phyloP scores from a whole-genome alignment of 805 yeast species.

The Clavispora santaluciae region DNA sequence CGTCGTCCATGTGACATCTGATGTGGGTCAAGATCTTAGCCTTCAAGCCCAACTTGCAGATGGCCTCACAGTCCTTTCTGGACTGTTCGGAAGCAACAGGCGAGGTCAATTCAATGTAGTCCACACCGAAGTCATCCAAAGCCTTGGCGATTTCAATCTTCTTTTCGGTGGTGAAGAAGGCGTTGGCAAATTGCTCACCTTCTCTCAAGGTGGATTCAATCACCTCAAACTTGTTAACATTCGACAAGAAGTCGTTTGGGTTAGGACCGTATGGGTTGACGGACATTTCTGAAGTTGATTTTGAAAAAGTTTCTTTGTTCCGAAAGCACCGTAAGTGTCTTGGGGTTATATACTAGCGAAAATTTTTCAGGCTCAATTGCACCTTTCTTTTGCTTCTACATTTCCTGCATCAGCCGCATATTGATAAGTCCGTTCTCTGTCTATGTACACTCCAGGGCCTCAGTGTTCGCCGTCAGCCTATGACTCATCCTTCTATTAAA shows the following conservation, averaged over 20 bases:
- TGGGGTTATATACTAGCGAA: constrained; percentile 9
- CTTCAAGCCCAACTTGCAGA: constrained; percentile 54
- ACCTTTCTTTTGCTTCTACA: constrained; percentile 5
- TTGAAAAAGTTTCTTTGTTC: neutral
- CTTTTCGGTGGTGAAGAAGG: constrained; percentile 54
- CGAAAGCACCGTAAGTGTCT: neutral
- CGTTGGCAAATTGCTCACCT: constrained; percentile 61
- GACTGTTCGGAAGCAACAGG: constrained; percentile 59
- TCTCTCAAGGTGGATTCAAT: constrained; percentile 59
- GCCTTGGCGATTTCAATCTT: constrained; percentile 58
- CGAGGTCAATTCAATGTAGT: constrained; percentile 55
- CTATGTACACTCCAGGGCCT: constrained; percentile 6
- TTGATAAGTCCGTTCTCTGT: constrained; percentile 13
- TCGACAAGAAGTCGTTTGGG: constrained; percentile 53
- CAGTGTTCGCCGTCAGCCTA: constrained; percentile 10
- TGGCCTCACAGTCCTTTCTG: constrained; percentile 53
- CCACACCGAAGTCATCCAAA: constrained; percentile 57
- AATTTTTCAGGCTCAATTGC: constrained; percentile 11
- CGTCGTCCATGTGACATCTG: constrained; percentile 60
- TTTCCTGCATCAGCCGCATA: constrained; percentile 14
- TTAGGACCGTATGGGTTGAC: constrained; percentile 55
- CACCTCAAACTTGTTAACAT: constrained; percentile 48
- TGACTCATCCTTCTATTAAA: constrained; percentile 9
- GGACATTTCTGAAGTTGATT: constrained; percentile 12
- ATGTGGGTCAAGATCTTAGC: constrained; percentile 57